Percentiles rank a stretch among this genome's conserved stretches.
These are phyloP conservation scores for Suillus subalutaceus DNA, from an alignment of 768 basidiomycete genomes.

Conservation along the genomic window DNA sequence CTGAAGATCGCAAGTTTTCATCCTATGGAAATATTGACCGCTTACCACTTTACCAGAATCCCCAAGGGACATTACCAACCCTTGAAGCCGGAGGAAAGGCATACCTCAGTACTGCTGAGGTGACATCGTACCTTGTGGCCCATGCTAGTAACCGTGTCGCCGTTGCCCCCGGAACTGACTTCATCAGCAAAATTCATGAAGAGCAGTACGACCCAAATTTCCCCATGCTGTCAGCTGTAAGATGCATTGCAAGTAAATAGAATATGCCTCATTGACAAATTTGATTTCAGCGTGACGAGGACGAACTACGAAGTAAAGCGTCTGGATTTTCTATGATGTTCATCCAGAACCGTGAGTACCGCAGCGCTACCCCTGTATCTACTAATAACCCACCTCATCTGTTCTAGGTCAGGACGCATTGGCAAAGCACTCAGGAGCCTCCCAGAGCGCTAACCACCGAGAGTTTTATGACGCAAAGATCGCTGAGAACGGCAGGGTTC, in stretches of 20 bases:
- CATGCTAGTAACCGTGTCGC: conserved; percentile 40
- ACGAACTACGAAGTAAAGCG: conserved; percentile 45
- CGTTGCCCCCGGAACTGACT: conserved; percentile 30
- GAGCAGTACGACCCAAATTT: conserved; percentile 56
- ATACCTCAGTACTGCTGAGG: conserved; percentile 44
- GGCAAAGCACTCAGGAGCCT: conserved; percentile 35
- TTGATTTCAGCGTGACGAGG: conserved; percentile 43
- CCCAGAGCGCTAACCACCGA: conserved; percentile 40
- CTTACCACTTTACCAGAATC: conserved; percentile 37
- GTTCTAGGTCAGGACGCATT: conserved; percentile 47
- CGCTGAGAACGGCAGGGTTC: conserved; percentile 40
- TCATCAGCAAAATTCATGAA: conserved; percentile 47
- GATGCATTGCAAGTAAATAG: conserved; percentile 12
- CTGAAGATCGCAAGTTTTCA: conserved; percentile 36
- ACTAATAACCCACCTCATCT: neutral
- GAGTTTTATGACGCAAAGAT: conserved; percentile 49
- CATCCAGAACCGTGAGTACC: conserved; percentile 42
- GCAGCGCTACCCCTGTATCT: neutral
- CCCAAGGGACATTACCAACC: conserved; percentile 46
- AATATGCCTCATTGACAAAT: neutral
- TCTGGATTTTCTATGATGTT: conserved; percentile 37
- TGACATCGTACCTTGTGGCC: conserved; percentile 43
- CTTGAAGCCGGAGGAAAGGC: conserved; percentile 37
- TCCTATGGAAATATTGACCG: neutral
- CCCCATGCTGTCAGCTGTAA: conserved; percentile 43